Evolutionary conservation across 441 rosid species (phyloP).

Genomic region (Jatropha podagrica): DNA sequence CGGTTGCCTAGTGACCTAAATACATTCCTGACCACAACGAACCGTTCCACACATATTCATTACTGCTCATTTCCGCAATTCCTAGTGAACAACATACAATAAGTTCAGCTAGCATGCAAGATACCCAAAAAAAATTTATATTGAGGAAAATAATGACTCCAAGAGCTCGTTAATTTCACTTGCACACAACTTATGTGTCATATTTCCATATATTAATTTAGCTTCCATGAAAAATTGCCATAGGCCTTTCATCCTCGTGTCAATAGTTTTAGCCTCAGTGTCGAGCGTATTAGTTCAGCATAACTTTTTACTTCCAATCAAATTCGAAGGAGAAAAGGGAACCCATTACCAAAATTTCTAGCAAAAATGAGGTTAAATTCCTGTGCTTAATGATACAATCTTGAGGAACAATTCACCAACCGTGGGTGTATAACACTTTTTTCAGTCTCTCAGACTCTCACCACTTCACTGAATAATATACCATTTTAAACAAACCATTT

Average conservation of each 20-base stretch:
- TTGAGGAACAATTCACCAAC: neutral
- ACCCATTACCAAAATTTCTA: neutral
- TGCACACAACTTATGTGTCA: neutral
- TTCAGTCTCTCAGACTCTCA: neutral
- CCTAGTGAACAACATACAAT: neutral
- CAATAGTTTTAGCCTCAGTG: neutral
- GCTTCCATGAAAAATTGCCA: neutral
- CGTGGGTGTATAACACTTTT: neutral
- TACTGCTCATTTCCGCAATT: neutral
- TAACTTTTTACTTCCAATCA: neutral
- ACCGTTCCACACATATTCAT: neutral
- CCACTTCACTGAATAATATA: neutral
- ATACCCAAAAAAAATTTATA: neutral
- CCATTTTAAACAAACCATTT: neutral
- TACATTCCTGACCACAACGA: neutral
- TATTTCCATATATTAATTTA: neutral
- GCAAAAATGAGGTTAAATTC: neutral
- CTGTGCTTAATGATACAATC: neutral
- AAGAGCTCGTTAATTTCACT: neutral
- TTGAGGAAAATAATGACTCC: neutral
- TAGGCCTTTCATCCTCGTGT: neutral
- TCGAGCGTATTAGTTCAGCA: neutral
- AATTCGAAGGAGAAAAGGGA: neutral
- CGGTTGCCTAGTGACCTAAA: neutral
- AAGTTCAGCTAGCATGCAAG: neutral